Base-by-base conservation (phyloP, 306 rosid species). In the Crotalaria pallida region DNA sequence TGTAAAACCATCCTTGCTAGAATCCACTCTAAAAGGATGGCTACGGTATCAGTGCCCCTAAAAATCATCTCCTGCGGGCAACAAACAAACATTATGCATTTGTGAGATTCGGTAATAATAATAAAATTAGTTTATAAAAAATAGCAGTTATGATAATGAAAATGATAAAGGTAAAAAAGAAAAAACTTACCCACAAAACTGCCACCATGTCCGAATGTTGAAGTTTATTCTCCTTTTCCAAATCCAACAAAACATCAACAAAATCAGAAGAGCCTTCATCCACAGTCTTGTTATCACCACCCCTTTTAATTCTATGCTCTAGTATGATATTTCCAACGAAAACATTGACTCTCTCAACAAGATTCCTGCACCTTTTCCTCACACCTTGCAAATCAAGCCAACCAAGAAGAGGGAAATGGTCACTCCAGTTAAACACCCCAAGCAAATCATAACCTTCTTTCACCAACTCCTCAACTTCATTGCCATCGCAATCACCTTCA, bases 11-110 rank as follows among this genome's bases (percentile, higher is more conserved):
- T 91, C 67, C 97, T 75, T 0, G 96, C 93, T 6, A 91, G 67
- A 18, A 91, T 88, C 97, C 97, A 91, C 17, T 91, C 97, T 0
- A 91, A 40, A 10, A 91, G 92, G 38, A 91, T 88, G 21, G 93
- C 96, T 52, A 91, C 96, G 10, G 97, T 87, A 33, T 91, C 97
- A 0, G 97, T 91, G 9, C 97, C 97, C 62, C 97, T 82, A 31
- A 91, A 91, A 3, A 91, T 87, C 97, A 91, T 87, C 68, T 91
- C 96, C 97, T 91, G 82, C 10, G 21, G 47, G 18, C n/a, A n/a
- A n/a, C n/a, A n/a, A 4, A 41, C 15, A 41, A 41, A 41, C 3
- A 10, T 31, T 31, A 31, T 31, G 8, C 5, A 27, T 6, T 2
- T 27, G 5, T n/a, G n/a, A n/a, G n/a, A n/a, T n/a, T 27, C 31